These are phyloP conservation scores for Aspergillus nomiae DNA, from an alignment of 2,329 filamentous ascomycete genomes.

Conservation along the genomic window DNA sequence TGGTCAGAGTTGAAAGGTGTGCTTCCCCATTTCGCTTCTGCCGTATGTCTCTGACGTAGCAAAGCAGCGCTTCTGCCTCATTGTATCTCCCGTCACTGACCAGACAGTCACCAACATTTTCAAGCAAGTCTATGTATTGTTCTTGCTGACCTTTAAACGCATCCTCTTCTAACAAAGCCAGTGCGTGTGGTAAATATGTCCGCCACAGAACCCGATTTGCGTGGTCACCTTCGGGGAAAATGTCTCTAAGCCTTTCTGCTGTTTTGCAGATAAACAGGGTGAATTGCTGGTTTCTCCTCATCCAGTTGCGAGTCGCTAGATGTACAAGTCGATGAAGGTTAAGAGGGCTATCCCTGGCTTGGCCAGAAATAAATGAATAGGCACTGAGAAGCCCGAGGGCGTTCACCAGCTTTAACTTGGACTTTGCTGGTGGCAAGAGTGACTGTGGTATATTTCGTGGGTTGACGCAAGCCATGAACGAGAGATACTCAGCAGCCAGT, in stretches of 20 bases:
- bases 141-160: not conserved
- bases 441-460: constrained; percentile 33
- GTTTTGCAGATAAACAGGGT: not conserved
- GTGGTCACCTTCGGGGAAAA: constrained; percentile 16
- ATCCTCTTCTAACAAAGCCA: not conserved
- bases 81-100: constrained; percentile 18
- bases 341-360: constrained; percentile 3
- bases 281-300: constrained; percentile 14
- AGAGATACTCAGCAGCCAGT: constrained; percentile 38
- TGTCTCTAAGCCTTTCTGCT: constrained; percentile 1
- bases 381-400: constrained; percentile 25
- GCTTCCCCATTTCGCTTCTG: not conserved
- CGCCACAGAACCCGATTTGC: constrained; percentile 19
- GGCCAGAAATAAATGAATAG: constrained; percentile 19
- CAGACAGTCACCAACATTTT: constrained; percentile 4
- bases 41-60: not conserved
- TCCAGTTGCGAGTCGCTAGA: constrained; percentile 31
- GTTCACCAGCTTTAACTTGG: constrained; percentile 23
- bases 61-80: constrained; percentile 14
- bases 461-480: constrained; percentile 30
- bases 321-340: constrained; percentile 34
- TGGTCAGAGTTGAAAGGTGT: not conserved
- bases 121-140: not conserved
- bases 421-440: constrained; percentile 27
- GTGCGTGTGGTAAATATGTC: constrained; percentile 22